Base-by-base conservation (phyloP, 2,329 filamentous ascomycete species). In the Fusarium sp. region DNA sequence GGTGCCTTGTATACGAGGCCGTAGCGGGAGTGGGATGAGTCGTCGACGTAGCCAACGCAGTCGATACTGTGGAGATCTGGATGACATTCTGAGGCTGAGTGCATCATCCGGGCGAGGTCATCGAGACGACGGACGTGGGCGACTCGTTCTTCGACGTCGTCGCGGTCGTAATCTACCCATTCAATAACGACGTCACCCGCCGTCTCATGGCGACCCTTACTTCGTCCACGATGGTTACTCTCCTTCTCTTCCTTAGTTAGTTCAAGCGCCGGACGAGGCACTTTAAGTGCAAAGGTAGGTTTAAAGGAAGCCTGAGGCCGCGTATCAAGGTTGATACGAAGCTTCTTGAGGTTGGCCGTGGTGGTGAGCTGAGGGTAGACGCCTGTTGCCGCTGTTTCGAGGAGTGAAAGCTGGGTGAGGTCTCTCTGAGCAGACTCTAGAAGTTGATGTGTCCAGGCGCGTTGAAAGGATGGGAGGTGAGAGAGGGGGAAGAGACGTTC, bases 31-130 rank as follows among this genome's bases (percentile, higher is more conserved):
- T 74, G 71, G 44, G 71, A 69, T 1, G 73, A 58, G 62, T 84
- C 82, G 68, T 84, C 81, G 4, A 80, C 79, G 73, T 84, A 84
- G 50, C 82, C 83, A 2, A 83, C 72, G 68, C 82, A 84, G 75
- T 84, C 81, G 42, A 84, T 76, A 64, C 80, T 81, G 72, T 83
- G 81, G 7, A 84, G 78, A 64, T 84, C 82, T 23, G 82, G 82
- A 62, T 84, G 81, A 44, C 78, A 77, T 42, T 78, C 74, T 1
- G 81, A 83, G 7, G 80, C 81, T 18, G 80, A 82, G 72, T 82
- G 81, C 75, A 83, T 82, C 80, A 84, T 82, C 38, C 80, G 77
- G 18, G 82, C 81, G 14, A 84, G 78, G 67, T 84, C 82, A 67
- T 84, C 82, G 34, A 83, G 79, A 10, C 82, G 76, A 27, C 82